These are phyloP conservation scores for Golubevia sp. DNA, from an alignment of 1,284 basidiomycete genomes.

Conservation along the genomic window DNA sequence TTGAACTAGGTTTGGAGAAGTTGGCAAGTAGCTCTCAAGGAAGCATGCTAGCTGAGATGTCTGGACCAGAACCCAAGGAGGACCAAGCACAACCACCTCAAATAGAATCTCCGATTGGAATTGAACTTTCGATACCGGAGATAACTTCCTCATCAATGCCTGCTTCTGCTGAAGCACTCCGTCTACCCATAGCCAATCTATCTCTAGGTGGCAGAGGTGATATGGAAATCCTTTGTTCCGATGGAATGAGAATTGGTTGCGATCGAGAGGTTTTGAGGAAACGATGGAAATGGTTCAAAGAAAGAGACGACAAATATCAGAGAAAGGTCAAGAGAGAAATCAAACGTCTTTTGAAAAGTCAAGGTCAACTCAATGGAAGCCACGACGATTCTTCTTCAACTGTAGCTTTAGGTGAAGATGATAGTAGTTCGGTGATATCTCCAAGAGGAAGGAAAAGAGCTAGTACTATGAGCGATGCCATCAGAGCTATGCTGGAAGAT, in stretches of 20 bases:
- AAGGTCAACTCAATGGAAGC: neutral
- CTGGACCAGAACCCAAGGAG: neutral
- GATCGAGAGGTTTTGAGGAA: slow-evolving; percentile 80
- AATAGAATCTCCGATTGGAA: neutral
- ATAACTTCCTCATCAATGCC: slow-evolving; percentile 4
- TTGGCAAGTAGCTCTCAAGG: slow-evolving; percentile 21
- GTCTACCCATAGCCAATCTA: slow-evolving; percentile 1
- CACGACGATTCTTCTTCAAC: neutral
- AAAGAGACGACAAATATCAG: slow-evolving; percentile 65
- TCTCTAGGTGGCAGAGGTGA: slow-evolving; percentile 65
- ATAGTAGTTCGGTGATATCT: neutral
- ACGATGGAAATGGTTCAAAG: slow-evolving; percentile 91
- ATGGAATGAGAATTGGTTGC: slow-evolving; percentile 79
- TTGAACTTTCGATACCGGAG: neutral
- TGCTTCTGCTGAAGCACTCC: neutral
- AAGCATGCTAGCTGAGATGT: neutral
- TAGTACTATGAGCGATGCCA: neutral
- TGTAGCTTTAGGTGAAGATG: neutral
- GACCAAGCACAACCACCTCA: neutral
- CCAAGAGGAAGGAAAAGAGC: neutral
- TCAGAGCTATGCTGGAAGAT: neutral
- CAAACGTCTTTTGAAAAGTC: neutral
- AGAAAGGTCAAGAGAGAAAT: slow-evolving; percentile 19
- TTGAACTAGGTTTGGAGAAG: slow-evolving; percentile 40
- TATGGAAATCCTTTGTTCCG: slow-evolving; percentile 88